Evolutionary conservation across 805 yeast species (phyloP).

Genomic region (Candida sakaeoensis): DNA sequence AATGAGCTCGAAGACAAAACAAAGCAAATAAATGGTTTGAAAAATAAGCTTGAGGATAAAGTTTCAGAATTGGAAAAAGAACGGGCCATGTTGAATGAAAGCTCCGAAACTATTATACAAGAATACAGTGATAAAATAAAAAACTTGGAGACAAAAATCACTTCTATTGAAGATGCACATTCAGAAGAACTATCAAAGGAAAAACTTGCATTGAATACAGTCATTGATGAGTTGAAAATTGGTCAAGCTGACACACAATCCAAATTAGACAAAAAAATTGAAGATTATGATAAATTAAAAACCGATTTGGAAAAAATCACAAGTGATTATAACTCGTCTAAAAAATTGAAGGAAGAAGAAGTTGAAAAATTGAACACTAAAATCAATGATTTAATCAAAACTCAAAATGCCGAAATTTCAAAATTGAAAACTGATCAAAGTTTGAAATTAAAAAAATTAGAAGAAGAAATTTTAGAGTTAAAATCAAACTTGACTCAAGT

Average conservation of each 20-base stretch:
- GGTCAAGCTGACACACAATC: not conserved
- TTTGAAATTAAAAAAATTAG: not conserved
- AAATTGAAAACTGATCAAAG: not conserved
- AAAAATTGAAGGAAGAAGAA: not conserved
- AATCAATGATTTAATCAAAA: slow-evolving; percentile 1
- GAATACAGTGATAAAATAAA: slow-evolving; percentile 47
- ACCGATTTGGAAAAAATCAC: slow-evolving; percentile 4
- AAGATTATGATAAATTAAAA: slow-evolving; percentile 1
- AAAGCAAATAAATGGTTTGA: slow-evolving; percentile 16
- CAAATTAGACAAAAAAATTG: not conserved
- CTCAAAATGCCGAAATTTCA: not conserved
- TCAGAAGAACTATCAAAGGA: slow-evolving; percentile 10
- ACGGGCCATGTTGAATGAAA: slow-evolving; percentile 43
- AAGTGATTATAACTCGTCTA: not conserved
- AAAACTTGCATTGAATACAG: slow-evolving; percentile 1
- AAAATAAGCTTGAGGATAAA: slow-evolving; percentile 31
- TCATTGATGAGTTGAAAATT: not conserved
- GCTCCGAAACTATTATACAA: slow-evolving; percentile 46
- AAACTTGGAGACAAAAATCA: slow-evolving; percentile 34
- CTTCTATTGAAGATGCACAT: slow-evolving; percentile 13
- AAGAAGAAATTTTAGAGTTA: not conserved
- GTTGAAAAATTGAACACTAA: not conserved
- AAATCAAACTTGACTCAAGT: not conserved
- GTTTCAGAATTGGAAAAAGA: slow-evolving; percentile 48
- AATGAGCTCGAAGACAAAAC: slow-evolving; percentile 22